Evolutionary conservation across 2,329 filamentous ascomycete genomes (phyloP), one percentile per base, ranked within the genome.

Genomic region (Venturia carpophila): DNA sequence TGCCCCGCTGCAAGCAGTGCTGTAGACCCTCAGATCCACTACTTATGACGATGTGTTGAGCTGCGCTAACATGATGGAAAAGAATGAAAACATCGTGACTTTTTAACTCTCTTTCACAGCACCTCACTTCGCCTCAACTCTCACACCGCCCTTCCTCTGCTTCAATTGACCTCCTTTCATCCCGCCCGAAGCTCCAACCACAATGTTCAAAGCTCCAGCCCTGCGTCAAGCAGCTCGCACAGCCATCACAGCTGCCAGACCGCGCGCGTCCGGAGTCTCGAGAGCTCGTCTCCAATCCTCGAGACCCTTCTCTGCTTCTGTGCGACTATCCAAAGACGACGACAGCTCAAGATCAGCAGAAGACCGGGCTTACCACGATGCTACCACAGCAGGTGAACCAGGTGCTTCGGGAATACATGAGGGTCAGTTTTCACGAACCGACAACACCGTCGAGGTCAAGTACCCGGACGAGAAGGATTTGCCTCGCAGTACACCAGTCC

Each of bases 381-480:
- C 73, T 58, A 73, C 75, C 1, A 76, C 75, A 2, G 69, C 73
- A n/a, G 74, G 70, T 60, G 71, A 74, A 65, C 74, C 75, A 27
- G 75, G 75, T 42, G 73, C 75, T 68, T 76, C 74, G 52, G 78
- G 78, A 60, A 74, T 76, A 61, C 80, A 84, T 66, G 83, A 86
- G 73, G 90, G 90, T 64, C 81, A 85, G 67, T 90, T 88, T 74
- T 90, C 91, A 19, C 87, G 90, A 72, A 96, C 91, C 11, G 90
- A 95, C 72, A 84, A 91, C 62, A 85, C 82, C 65, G 88, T 96
- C 67, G 84, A 86, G 47, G 87, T 94, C 68, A 86, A 91, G 75
- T 91, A 95, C 73, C 91, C 91, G 0, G 83, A 85, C 45, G 88
- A 91, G 71, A 78, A 84, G 65, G 84, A 92, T 67, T 82, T 94